Base-by-base conservation (phyloP, 768 basidiomycete species). In the Multifurca ochricompacta region DNA sequence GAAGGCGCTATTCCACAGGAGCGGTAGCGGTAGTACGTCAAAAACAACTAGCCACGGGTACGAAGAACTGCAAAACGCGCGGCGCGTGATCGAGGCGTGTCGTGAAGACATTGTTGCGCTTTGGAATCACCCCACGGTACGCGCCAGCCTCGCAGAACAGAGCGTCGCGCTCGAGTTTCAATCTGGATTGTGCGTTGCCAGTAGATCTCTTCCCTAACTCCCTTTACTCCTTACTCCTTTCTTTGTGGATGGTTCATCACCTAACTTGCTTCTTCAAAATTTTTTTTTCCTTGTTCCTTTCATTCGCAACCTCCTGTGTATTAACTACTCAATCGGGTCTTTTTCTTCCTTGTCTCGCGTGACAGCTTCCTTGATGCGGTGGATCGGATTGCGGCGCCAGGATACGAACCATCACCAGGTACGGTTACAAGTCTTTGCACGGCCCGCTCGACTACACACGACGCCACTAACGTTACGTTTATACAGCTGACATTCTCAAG, bases 351-450 rank as follows among this genome's bases (percentile, higher is more conserved):
- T n/a, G n/a, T n/a, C n/a, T 30, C 40, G 45, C 19, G 30, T 5
- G 1, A 30, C 39, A 86, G 84, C 63, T 85, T 85, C 63, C 64
- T 86, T 48, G 71, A 80, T 58, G 74, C 81, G 44, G 75, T 78
- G 3, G 64, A 65, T 7, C 77, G 82, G 6, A 68, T 85, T 39
- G 74, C 79, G 4, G 62, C 69, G 11, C 69, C 70, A 47, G 69
- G 74, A 48, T 87, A 83, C 61, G 59, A 69, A 23, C 84, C 84
- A 5, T 74, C 72, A 4, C 64, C 75, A 58, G 74, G 81, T 80
- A 60, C 16, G 73, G 63, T n/a, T n/a, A n/a, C n/a, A n/a, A n/a
- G n/a, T n/a, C n/a, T n/a, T n/a, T n/a, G n/a, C 8, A 6, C 9
- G 51, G 36, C 41, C 21, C 19, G 30, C 25, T 46, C 36, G 54